Percentiles rank a stretch among this genome's conserved stretches.
These are phyloP conservation scores for Triticum timopheevii DNA, from an alignment of 176 grass and related monocot species.

Conservation along the genomic window DNA sequence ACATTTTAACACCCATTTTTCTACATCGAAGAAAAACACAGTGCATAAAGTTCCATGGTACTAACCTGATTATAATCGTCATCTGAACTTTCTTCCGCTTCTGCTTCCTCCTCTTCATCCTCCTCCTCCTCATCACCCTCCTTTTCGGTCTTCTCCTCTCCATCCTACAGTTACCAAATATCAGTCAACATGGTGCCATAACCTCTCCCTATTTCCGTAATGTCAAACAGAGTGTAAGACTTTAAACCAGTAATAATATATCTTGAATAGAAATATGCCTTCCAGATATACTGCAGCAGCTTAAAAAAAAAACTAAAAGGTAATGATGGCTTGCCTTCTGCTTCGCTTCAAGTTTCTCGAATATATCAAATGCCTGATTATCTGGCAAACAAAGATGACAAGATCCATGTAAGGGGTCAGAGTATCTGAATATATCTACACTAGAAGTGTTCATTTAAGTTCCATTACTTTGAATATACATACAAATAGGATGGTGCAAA, in stretches of 20 bases:
- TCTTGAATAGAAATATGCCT: neutral
- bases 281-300: neutral
- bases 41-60: neutral
- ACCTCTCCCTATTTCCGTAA: neutral
- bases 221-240: neutral
- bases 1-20: neutral
- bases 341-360: slow-evolving; percentile 48
- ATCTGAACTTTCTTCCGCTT: slow-evolving; percentile 40
- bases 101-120: slow-evolving; percentile 20
- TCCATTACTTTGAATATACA: neutral
- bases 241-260: neutral
- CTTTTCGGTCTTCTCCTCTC: slow-evolving; percentile 41
- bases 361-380: slow-evolving; percentile 29
- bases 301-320: neutral
- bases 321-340: slow-evolving; percentile 29
- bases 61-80: slow-evolving; percentile 44
- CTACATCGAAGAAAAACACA: neutral
- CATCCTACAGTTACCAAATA: slow-evolving; percentile 30
- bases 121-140: slow-evolving; percentile 40
- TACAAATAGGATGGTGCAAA: neutral
- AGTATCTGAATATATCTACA: neutral
- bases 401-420: neutral
- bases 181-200: neutral
- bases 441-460: neutral
- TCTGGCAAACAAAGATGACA: slow-evolving; percentile 19